Base-by-base conservation (phyloP, 1,139 yeast genomes). In the Lizanozyma gosingica region DNA sequence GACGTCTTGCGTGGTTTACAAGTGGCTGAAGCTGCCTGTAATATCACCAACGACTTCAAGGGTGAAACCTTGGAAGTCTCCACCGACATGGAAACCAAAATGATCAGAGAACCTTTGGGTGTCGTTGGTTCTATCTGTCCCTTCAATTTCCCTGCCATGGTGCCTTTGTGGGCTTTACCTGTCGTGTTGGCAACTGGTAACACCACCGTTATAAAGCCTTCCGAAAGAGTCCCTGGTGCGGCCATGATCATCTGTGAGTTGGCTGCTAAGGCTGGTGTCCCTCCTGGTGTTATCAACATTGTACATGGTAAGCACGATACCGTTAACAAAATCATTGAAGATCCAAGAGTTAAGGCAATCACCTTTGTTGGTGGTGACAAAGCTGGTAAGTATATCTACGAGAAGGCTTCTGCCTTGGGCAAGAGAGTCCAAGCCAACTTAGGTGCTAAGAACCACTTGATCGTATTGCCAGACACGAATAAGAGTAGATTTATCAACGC, bases 111-210 rank as follows among this genome's bases (percentile, higher is more conserved):
- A 52, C 77, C 77, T 27, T 59, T 71, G 45, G 86, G 86, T 15
- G 83, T 80, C 16, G 73, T 79, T 44, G 85, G 81, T 4, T 80
- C 85, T 17, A 80, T 80, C 49, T 76, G 82, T 52, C 87, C 87
- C n/a, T 78, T 78, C 62, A 81, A 81, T 63, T 81, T 83, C 73
- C 92, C 92, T 22, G 92, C 88, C 36, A 83, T 83, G 92, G 85
- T 83, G 44, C 94, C 94, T 33, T 67, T 83, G 51, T 83, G 94
- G 94, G 78, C 88, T 29, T 71, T 83, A 45, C 94, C 94, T 15
- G 73, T 83, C 55, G 70, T 79, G 36, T 71, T 83, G 47, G 90
- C 80, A 44, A 82, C 90, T 18, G 94, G 94, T 51, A 83, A 83
- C 67, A 79, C 90, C 35, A 73, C 83, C 33, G 78, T 83, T 39